A percentile compares a stretch with the other conserved stretches of the same genome.
Evolutionary conservation across 1,284 basidiomycete species (phyloP).

Genomic region (Microbotryum intermedium): DNA sequence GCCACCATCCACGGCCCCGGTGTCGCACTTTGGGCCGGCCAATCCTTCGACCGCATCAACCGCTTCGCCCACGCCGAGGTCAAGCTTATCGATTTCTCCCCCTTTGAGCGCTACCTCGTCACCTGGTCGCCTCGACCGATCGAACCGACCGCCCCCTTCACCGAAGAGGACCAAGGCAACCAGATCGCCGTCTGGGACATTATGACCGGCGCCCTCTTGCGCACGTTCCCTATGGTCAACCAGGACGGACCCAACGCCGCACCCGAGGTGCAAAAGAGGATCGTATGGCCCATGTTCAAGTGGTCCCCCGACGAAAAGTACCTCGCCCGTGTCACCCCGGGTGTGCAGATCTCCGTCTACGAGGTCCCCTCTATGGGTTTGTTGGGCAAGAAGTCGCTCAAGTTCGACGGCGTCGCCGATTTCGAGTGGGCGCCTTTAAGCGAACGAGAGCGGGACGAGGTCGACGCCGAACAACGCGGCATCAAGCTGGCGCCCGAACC

Average conservation of each 20-base stretch:
- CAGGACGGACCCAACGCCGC: slow-evolving; percentile 19
- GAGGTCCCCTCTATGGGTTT: slow-evolving; percentile 90
- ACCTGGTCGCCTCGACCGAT: slow-evolving; percentile 98
- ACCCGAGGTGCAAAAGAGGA: slow-evolving; percentile 51
- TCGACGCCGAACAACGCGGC: slow-evolving; percentile 89
- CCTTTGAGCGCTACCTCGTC: slow-evolving; percentile 91
- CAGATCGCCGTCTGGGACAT: slow-evolving; percentile 97
- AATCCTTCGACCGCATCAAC: slow-evolving; percentile 73
- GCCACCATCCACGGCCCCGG: slow-evolving; percentile 92
- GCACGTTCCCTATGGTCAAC: slow-evolving; percentile 69
- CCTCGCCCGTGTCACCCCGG: slow-evolving; percentile 78
- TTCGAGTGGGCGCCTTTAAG: slow-evolving; percentile 98
- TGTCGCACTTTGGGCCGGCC: slow-evolving; percentile 90
- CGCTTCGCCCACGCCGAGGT: slow-evolving; percentile 94
- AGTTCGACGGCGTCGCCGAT: slow-evolving; percentile 95
- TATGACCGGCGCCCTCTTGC: slow-evolving; percentile 81
- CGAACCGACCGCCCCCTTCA: slow-evolving; percentile 57
- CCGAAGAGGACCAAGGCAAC: slow-evolving; percentile 91
- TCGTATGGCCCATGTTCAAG: slow-evolving; percentile 86
- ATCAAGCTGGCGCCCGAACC: slow-evolving; percentile 98
- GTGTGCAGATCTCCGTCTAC: slow-evolving; percentile 91
- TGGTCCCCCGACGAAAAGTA: slow-evolving; percentile 98
- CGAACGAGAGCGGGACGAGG: slow-evolving; percentile 75
- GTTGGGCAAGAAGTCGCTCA: slow-evolving; percentile 93
- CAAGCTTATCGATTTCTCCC: slow-evolving; percentile 94